Base-by-base conservation (phyloP, 2,329 filamentous ascomycete genomes). In the Stemphylium vesicarium region DNA sequence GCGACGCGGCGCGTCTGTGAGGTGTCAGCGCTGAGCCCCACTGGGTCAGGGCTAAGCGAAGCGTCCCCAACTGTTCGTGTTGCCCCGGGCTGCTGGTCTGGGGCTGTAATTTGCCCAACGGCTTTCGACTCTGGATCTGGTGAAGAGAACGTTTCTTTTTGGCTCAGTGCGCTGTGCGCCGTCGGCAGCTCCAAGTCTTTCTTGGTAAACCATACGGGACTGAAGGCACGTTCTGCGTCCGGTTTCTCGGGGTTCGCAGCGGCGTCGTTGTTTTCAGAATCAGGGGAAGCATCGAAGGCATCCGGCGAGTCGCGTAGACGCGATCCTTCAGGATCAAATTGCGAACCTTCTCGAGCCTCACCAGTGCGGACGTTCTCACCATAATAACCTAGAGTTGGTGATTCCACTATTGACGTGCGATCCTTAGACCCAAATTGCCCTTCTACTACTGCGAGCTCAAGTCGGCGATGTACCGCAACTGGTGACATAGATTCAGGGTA, bases 291-390 rank as follows among this genome's bases (percentile, higher is more conserved):
- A 22, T 42, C 58, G 15, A 69, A 71, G 4, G 67, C 55, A 20
- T 67, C 67, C 43, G 69, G 69, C 8, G 69, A 60, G 38, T 72
- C 67, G 22, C 64, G 65, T 16, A 57, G 53, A 26, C 9, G 9
- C 26, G 26, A 29, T 29, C 5, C 26, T 10, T 10, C 33, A 16
- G 33, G n/a, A n/a, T 36, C 33, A 15, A 16, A 16, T 16, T 4
- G 16, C 15, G 5, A 36, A 16, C 9, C n/a, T 6, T 15, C 13
- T 10, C 16, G 33, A 8, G 33, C 8, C 33, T 36, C 26, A 7
- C 26, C 9, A 9, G 9, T 29, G 7, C 26, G 26, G 5, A 29
- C 9, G 11, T 29, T 29, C 26, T 29, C 26, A 29, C 26, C 26
- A 29, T 11, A 29, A 29, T 29, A 29, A 9, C 26, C 26, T 29